Conservation (phyloP, 805 yeast genomes). For the Myxozyma nipponensis region DNA sequence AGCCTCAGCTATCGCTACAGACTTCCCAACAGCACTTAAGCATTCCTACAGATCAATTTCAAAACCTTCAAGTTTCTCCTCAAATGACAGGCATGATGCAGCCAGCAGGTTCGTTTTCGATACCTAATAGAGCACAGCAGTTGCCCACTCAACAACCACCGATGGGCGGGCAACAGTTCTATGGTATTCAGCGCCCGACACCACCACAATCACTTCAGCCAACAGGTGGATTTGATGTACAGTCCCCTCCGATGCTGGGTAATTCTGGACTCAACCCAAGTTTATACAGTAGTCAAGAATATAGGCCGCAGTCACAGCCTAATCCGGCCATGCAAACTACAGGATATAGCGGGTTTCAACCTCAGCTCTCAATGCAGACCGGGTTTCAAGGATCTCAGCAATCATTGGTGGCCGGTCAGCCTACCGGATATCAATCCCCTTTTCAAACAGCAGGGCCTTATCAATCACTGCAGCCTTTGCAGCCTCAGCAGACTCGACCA, state of each 20-base stretch:
- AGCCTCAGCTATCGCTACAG: not conserved
- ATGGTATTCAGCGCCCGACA: conserved; percentile 19
- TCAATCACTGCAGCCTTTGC: conserved; percentile 39
- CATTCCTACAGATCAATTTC: not conserved
- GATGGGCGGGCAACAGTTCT: conserved; percentile 2
- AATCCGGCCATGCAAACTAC: not conserved
- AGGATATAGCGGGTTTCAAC: not conserved
- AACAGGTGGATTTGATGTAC: not conserved
- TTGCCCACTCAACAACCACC: conserved; percentile 2
- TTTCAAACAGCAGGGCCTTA: conserved; percentile 48
- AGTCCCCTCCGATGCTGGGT: conserved; percentile 8
- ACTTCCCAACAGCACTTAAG: not conserved
- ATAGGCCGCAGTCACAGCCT: not conserved
- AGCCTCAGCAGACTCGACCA: conserved; percentile 22
- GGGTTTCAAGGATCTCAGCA: not conserved
- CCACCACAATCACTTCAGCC: conserved; percentile 15
- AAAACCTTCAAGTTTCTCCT: not conserved
- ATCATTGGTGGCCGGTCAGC: conserved; percentile 4
- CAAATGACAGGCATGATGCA: conserved; percentile 10
- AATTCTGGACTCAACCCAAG: not conserved
- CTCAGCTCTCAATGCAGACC: not conserved
- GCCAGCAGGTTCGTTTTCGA: not conserved
- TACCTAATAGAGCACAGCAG: not conserved
- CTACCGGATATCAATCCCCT: conserved; percentile 7
- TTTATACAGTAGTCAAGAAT: not conserved